Evolutionary conservation across 805 yeast genomes (phyloP), one percentile per base, ranked within the genome.

Genomic region (Myxozyma nipponensis): DNA sequence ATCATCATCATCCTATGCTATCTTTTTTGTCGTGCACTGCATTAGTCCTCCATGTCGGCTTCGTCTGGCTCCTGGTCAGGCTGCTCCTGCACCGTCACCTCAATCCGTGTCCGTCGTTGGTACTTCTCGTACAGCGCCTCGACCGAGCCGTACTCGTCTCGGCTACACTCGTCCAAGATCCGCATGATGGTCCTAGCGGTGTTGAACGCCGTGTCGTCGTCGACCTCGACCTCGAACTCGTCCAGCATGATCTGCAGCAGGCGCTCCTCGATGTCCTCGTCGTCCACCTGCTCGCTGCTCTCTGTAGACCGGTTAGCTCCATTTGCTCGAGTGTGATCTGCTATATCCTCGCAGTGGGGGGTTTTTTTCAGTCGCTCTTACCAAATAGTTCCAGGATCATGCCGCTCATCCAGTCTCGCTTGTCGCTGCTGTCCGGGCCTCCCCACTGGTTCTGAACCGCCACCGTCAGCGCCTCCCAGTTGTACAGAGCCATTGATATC

Each of bases 401-500:
- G 3, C 87, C 95, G 3, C 86, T 79, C 57, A 91, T 77, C 98
- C 98, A 93, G 66, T 93, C 98, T 63, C 99, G 77, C 67, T 93
- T 93, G 35, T 86, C 97, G 0, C 77, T 79, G 13, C 95, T 83
- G 32, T 86, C 85, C 13, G 96, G 82, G 1, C 98, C 99, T 52
- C 98, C 99, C 98, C 98, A 93, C 26, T 76, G 73, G 66, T 86
- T 88, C 4, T 81, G 95, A 7, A 93, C 98, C 0, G 98, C 98
- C 1, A 86, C 84, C 42, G 78, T 76, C 45, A 93, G 72, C 22
- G 85, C 89, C 52, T 89, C 93, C 98, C 98, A 93, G 51, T 77
- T 76, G 66, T 90, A 81, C n/a, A 93, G 69, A 32, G 86, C 82
- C 95, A 90, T 85, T 26, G 96, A 83, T 1, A 87, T 90, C 9